Evolutionary conservation across 768 basidiomycete genomes (phyloP).

Genomic region (Mycena polygramma): DNA sequence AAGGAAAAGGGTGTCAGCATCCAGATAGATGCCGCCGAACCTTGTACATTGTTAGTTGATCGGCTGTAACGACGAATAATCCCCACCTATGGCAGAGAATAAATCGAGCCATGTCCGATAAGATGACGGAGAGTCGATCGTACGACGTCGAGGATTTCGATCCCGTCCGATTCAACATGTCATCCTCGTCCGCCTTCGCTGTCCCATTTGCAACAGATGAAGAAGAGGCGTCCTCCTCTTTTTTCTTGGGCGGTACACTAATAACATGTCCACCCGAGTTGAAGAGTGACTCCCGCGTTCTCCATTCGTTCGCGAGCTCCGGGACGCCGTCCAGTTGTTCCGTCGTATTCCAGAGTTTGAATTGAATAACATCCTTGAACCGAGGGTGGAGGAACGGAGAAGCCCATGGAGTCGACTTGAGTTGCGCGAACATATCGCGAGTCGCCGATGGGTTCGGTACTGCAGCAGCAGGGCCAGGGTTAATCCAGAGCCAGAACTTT

Average conservation of each 20-base stretch:
- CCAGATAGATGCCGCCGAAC: constrained; percentile 96
- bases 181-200: constrained; percentile 56
- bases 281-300: constrained; percentile 83
- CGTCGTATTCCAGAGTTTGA: constrained; percentile 98
- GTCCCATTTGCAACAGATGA: constrained; percentile 33
- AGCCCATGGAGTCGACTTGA: constrained; percentile 92
- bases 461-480: constrained; percentile 94
- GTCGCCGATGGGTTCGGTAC: constrained; percentile 88
- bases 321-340: constrained; percentile 94
- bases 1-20: constrained; percentile 95
- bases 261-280: constrained; percentile 88
- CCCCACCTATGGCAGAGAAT: constrained; percentile 87
- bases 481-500: constrained; percentile 98
- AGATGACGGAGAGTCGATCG: constrained; percentile 91
- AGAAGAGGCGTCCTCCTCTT: constrained; percentile 45
- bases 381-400: constrained; percentile 94
- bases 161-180: constrained; percentile 79
- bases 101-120: constrained; percentile 98
- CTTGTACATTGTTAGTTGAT: constrained; percentile 3
- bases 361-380: constrained; percentile 93
- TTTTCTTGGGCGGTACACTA: constrained; percentile 66
- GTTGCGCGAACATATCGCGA: constrained; percentile 84
- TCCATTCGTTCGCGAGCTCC: constrained; percentile 93
- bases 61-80: not conserved
- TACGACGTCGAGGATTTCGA: constrained; percentile 89